Evolutionary conservation across 108 stramenopile species (phyloP).

Genomic region (Chaetoceros tenuissimus): DNA sequence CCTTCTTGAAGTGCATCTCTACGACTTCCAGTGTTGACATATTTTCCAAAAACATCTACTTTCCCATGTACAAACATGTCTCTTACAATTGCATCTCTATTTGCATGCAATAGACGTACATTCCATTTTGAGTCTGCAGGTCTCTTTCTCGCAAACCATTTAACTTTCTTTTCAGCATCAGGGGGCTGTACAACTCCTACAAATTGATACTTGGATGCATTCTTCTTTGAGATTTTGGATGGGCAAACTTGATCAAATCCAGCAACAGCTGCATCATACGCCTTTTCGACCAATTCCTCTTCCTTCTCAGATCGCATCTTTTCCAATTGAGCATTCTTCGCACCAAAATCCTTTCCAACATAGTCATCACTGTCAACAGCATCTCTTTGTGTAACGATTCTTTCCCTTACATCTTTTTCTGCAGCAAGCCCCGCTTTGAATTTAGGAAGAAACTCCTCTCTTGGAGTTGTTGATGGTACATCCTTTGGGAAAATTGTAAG

Average conservation of each 20-base stretch:
- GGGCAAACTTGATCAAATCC: slow-evolving; percentile 19
- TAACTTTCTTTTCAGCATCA: slow-evolving; percentile 15
- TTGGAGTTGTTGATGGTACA: slow-evolving; percentile 24
- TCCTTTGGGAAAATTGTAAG: slow-evolving; percentile 56
- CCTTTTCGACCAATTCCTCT: slow-evolving; percentile 42
- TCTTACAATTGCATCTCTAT: slow-evolving; percentile 72
- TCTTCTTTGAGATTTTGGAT: neutral
- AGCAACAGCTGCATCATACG: slow-evolving; percentile 51
- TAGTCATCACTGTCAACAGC: slow-evolving; percentile 14
- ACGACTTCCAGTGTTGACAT: slow-evolving; percentile 48
- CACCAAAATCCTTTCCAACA: slow-evolving; percentile 39
- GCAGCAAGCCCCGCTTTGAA: slow-evolving; percentile 60
- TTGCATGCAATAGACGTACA: slow-evolving; percentile 70
- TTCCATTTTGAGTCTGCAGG: slow-evolving; percentile 68
- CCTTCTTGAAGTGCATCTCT: slow-evolving; percentile 14
- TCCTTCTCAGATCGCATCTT: slow-evolving; percentile 20
- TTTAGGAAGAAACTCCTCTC: slow-evolving; percentile 42
- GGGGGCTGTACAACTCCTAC: slow-evolving; percentile 61
- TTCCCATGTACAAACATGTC: slow-evolving; percentile 74
- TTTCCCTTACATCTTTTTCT: slow-evolving; percentile 42
- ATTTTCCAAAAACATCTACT: slow-evolving; percentile 71
- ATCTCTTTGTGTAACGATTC: slow-evolving; percentile 28
- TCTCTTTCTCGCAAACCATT: slow-evolving; percentile 76
- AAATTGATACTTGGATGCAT: slow-evolving; percentile 60
- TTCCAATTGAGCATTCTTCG: slow-evolving; percentile 29